phyloP scores from a whole-genome alignment of 73 alveolate genomes.

The Paramecium caudatum region DNA sequence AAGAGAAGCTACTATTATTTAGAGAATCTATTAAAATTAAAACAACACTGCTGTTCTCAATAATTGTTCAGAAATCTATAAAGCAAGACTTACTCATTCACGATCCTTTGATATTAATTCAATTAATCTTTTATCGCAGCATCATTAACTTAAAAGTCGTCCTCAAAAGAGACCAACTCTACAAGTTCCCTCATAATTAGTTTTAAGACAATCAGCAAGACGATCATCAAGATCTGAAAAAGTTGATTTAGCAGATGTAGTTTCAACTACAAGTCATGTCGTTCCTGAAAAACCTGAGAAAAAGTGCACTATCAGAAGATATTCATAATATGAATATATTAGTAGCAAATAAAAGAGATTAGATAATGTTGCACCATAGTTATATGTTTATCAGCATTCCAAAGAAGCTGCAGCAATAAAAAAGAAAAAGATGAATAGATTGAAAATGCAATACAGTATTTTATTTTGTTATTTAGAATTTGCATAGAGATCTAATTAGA shows the following conservation, averaged over 20 bases:
- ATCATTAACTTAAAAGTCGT: too few species aligned
- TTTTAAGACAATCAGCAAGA: background rate
- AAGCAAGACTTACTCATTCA: too few species aligned
- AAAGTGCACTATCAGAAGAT: background rate
- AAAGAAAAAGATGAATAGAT: background rate
- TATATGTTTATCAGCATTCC: background rate
- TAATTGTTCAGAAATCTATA: too few species aligned
- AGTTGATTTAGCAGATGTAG: background rate
- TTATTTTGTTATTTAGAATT: background rate
- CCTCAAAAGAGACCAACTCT: too few species aligned
- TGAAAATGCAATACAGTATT: slow-evolving; percentile 4
- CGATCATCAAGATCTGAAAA: background rate
- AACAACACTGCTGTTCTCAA: too few species aligned
- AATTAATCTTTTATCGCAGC: background rate
- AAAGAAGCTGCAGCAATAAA: slow-evolving; percentile 1
- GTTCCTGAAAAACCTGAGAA: background rate
- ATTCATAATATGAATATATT: background rate
- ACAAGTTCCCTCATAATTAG: too few species aligned
- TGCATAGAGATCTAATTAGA: background rate
- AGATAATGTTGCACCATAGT: background rate
- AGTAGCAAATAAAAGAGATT: slow-evolving; percentile 8
- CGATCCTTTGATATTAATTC: background rate
- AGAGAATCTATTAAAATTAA: too few species aligned
- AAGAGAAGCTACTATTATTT: too few species aligned
- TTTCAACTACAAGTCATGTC: background rate